These are phyloP conservation scores for Globisporangium radiosum DNA, from an alignment of 352 stramenopile genomes.

Conservation along the genomic window DNA sequence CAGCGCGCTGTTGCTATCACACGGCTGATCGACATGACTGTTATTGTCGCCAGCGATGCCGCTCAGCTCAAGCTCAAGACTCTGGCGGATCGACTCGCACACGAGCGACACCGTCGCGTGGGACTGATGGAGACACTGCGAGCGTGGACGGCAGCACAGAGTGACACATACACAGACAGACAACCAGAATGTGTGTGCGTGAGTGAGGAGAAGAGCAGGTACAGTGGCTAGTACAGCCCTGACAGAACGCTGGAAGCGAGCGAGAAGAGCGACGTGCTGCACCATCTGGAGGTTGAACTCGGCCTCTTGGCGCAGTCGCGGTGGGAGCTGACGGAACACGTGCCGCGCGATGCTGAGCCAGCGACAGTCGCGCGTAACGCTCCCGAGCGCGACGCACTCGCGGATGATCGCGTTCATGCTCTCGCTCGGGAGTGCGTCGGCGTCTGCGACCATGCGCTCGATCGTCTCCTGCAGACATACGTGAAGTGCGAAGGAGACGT, in stretches of 20 bases:
- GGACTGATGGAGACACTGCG: constrained; percentile 53
- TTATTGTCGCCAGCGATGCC: not conserved
- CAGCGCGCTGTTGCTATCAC: constrained; percentile 1
- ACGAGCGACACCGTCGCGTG: constrained; percentile 38
- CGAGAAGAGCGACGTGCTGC: constrained; percentile 1
- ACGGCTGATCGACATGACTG: constrained; percentile 1
- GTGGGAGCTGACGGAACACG: constrained; percentile 40
- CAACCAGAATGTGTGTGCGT: not conserved
- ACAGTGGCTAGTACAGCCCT: too few relatives aligned
- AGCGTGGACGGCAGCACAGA: not conserved
- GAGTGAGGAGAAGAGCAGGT: not conserved
- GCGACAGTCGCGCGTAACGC: constrained; percentile 26
- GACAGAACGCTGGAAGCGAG: not conserved
- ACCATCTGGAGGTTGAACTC: constrained; percentile 83
- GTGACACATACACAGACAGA: not conserved
- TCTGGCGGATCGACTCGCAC: constrained; percentile 34
- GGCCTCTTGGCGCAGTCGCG: constrained; percentile 53
- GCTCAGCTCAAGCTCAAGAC: constrained; percentile 6
- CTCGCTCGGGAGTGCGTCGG: constrained; percentile 27
- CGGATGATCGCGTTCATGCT: constrained; percentile 60
- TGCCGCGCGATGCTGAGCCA: constrained; percentile 52
- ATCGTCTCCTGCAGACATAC: constrained; percentile 28
- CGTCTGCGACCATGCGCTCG: constrained; percentile 34
- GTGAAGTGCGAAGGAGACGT: not conserved
- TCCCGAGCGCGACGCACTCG: constrained; percentile 50